Evolutionary conservation across 139 green algal genomes (phyloP).

Genomic region (Gonium pectorale): DNA sequence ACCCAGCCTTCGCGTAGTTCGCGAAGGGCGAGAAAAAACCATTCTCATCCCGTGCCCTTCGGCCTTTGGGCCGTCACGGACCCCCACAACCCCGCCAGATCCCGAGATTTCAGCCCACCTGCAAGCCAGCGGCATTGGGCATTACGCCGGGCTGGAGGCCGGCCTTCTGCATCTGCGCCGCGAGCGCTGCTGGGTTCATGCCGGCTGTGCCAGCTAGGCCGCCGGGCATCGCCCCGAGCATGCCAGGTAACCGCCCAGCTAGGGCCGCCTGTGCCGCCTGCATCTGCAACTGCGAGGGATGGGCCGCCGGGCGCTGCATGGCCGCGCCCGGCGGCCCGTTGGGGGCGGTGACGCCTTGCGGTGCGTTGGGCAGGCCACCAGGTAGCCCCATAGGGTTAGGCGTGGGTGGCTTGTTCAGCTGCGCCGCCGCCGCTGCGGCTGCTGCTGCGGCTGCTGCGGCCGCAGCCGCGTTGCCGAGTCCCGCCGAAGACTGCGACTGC

Average conservation of each 20-base stretch:
- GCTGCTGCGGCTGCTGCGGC: background rate
- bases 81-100: too few species aligned
- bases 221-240: slow-evolving; percentile 33
- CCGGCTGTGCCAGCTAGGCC: background rate
- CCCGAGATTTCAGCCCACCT: too few species aligned
- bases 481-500: background rate
- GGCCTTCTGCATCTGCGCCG: slow-evolving; percentile 36
- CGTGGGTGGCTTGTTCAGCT: slow-evolving; percentile 27
- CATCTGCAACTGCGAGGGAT: slow-evolving; percentile 17
- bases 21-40: too few species aligned
- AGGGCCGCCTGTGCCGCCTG: slow-evolving; percentile 25
- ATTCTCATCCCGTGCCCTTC: too few species aligned
- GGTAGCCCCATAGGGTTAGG: background rate
- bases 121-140: slow-evolving; percentile 9
- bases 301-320: slow-evolving; percentile 22
- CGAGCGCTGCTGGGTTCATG: slow-evolving; percentile 16
- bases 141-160: slow-evolving; percentile 23
- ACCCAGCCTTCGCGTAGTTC: too few species aligned
- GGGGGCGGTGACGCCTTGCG: background rate
- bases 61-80: too few species aligned
- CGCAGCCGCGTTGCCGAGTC: background rate
- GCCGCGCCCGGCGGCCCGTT: background rate
- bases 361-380: background rate
- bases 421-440: background rate
- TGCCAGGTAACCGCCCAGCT: slow-evolving; percentile 1